These are phyloP conservation scores for Cercospora sojina DNA, from an alignment of 2,329 filamentous ascomycete genomes.

Conservation along the genomic window DNA sequence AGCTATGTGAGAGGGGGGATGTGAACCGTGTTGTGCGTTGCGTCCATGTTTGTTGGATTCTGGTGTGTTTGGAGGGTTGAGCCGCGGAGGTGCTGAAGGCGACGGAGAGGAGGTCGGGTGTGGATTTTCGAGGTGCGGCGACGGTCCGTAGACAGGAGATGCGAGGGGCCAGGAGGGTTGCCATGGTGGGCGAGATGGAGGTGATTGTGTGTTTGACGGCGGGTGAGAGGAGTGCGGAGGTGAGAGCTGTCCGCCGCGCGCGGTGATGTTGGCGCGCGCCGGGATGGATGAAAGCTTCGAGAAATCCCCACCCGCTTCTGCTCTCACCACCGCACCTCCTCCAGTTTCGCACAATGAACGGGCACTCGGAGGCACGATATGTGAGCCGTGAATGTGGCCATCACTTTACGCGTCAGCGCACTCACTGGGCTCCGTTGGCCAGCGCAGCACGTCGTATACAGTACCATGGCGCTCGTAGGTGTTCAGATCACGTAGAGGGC, in stretches of 20 bases:
- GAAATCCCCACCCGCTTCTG: neutral
- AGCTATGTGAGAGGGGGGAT: neutral
- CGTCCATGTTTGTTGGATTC: neutral
- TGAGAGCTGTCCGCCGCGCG: conserved; percentile 4
- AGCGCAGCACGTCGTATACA: neutral
- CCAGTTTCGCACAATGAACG: neutral
- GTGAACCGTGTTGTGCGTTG: neutral
- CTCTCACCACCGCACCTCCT: neutral
- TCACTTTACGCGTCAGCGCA: neutral
- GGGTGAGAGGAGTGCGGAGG: neutral
- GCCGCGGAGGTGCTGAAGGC: conserved; percentile 12
- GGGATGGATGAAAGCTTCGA: neutral
- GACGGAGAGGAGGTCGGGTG: neutral
- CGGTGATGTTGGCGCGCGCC: neutral
- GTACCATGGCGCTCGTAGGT: neutral
- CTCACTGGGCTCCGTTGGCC: neutral
- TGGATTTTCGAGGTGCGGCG: neutral
- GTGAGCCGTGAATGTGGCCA: neutral
- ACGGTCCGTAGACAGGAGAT: conserved; percentile 2
- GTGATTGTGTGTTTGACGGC: neutral
- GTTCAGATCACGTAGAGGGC: neutral
- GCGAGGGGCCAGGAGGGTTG: conserved; percentile 5
- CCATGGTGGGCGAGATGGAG: conserved; percentile 2
- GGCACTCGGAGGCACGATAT: neutral
- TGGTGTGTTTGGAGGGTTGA: neutral